Evolutionary conservation across 2,329 filamentous ascomycete genomes (phyloP).

Genomic region (Periconia sp.): DNA sequence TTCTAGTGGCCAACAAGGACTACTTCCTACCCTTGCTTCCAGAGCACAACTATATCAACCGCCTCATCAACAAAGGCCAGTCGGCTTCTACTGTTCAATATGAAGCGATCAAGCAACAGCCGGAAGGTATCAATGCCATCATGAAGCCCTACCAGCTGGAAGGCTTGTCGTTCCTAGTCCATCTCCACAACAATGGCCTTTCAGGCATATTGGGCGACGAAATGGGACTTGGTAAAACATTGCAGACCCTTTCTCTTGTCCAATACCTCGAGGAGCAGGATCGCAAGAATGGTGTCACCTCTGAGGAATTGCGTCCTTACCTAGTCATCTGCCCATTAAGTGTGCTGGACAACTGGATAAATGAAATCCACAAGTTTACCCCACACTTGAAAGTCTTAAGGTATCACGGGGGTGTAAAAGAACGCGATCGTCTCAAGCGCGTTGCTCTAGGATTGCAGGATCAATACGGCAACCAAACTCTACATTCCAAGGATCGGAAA

Average conservation of each 20-base stretch:
- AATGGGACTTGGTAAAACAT: constrained; percentile 99
- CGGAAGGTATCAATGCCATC: constrained; percentile 49
- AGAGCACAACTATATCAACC: constrained; percentile 45
- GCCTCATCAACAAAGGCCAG: constrained; percentile 31
- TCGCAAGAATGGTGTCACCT: constrained; percentile 46
- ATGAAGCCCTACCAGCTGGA: constrained; percentile 98
- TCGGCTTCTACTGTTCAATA: constrained; percentile 41
- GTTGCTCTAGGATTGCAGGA: constrained; percentile 51
- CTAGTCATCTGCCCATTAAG: constrained; percentile 95
- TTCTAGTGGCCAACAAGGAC: constrained; percentile 49
- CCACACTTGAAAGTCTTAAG: constrained; percentile 82
- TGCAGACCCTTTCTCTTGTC: constrained; percentile 95
- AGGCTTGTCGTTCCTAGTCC: constrained; percentile 98
- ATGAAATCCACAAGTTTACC: constrained; percentile 98
- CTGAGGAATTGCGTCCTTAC: constrained; percentile 78
- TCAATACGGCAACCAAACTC: constrained; percentile 48
- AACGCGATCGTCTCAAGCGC: constrained; percentile 72
- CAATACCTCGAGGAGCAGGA: constrained; percentile 96
- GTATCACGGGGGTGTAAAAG: constrained; percentile 88
- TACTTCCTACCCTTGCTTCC: constrained; percentile 53
- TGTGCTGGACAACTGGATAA: constrained; percentile 96
- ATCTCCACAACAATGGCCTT: constrained; percentile 98
- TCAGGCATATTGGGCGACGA: constrained; percentile 98
- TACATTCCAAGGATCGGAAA: constrained; percentile 85
- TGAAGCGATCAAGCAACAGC: constrained; percentile 46